A percentile compares a stretch with the other conserved stretches of the same genome.
These are phyloP conservation scores for Mortierella antarctica DNA, from an alignment of 192 early-diverging fungal species.

Conservation along the genomic window DNA sequence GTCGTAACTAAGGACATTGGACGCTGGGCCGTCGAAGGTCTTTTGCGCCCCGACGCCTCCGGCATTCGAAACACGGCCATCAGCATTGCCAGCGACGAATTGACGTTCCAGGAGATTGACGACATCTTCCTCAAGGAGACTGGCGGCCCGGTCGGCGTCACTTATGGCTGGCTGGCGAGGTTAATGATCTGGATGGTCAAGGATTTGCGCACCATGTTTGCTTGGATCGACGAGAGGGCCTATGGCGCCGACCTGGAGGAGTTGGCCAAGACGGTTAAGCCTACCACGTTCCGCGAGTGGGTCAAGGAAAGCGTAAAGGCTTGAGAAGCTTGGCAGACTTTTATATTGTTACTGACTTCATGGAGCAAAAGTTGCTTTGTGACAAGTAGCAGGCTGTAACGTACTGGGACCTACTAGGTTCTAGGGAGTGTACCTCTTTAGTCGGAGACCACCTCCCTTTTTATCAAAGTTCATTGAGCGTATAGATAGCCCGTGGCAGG, in stretches of 20 bases:
- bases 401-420: no score
- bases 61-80: neutral
- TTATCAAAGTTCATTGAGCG: no score
- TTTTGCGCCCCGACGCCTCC: slow-evolving; percentile 3
- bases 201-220: slow-evolving; percentile 3
- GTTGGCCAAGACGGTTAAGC: slow-evolving; percentile 1
- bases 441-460: no score
- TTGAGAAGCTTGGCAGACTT: neutral
- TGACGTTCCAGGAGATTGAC: slow-evolving; percentile 3
- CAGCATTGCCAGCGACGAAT: slow-evolving; percentile 3
- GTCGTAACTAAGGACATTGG: slow-evolving; percentile 19
- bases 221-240: neutral
- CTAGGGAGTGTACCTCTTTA: no score
- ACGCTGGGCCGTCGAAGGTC: slow-evolving; percentile 3
- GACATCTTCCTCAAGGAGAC: neutral
- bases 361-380: neutral
- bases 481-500: no score
- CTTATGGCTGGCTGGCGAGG: slow-evolving; percentile 3
- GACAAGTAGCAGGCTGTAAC: neutral
- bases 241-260: slow-evolving; percentile 3
- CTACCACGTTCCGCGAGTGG: slow-evolving; percentile 3
- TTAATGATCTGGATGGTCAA: neutral
- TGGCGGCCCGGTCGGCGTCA: slow-evolving; percentile 3
- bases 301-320: slow-evolving; percentile 1
- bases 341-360: neutral